phyloP scores from a whole-genome alignment of 2,329 filamentous ascomycete genomes.

The Penicillium thymicola region DNA sequence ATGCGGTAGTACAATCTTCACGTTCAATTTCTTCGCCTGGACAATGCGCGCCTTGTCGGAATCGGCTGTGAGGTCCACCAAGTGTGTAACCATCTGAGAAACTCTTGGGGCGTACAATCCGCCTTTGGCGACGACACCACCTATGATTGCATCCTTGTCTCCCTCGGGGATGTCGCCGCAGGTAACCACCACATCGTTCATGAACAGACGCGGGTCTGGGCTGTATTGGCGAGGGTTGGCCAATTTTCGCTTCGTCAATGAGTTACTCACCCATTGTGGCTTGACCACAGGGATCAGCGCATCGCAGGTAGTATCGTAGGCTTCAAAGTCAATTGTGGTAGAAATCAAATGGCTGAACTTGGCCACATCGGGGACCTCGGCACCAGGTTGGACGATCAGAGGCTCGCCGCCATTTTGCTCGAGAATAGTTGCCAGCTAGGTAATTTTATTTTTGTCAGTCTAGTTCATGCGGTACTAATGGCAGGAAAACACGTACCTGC shows the following conservation, averaged over 20 bases:
- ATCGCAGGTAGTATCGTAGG: conserved; percentile 71
- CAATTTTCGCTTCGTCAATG: conserved; percentile 65
- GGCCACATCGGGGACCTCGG: conserved; percentile 38
- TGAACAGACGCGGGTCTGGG: conserved; percentile 85
- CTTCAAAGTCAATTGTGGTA: conserved; percentile 84
- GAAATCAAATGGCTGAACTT: conserved; percentile 65
- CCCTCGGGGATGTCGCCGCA: conserved; percentile 79
- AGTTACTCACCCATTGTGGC: conserved; percentile 73
- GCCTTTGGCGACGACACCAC: conserved; percentile 83
- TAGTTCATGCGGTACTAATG: background rate
- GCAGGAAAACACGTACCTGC: conserved; percentile 34
- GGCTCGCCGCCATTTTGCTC: conserved; percentile 50
- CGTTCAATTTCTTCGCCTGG: conserved; percentile 61
- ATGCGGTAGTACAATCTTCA: conserved; percentile 86
- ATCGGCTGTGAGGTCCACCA: conserved; percentile 76
- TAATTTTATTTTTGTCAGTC: conserved; percentile 7
- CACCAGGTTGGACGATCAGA: conserved; percentile 39
- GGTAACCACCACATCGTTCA: conserved; percentile 77
- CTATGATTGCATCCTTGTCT: conserved; percentile 89
- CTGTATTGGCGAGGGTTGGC: conserved; percentile 80
- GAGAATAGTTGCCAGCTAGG: conserved; percentile 48
- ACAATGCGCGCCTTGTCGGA: conserved; percentile 63
- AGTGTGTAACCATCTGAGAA: conserved; percentile 75
- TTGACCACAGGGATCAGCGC: conserved; percentile 81
- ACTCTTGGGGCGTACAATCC: conserved; percentile 73